Percentiles rank a stretch among this genome's conserved stretches.
These are phyloP conservation scores for Nannochloropsis granulata DNA, from an alignment of 108 stramenopile species.

Conservation along the genomic window DNA sequence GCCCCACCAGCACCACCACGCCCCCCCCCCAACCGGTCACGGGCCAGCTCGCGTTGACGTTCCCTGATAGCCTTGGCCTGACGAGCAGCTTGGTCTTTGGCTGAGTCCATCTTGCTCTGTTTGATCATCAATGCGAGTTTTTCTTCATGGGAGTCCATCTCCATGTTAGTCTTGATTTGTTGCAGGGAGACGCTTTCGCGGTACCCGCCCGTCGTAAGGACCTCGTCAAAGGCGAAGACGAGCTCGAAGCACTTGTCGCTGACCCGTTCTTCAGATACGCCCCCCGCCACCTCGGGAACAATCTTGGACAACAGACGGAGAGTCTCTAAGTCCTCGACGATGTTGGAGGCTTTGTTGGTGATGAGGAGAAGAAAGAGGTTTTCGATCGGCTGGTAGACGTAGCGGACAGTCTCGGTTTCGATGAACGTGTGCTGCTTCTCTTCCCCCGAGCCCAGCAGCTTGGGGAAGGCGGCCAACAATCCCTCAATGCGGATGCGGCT, in stretches of 20 bases:
- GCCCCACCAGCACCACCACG: conserved; percentile 12
- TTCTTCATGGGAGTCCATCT: conserved; percentile 98
- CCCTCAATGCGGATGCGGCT: conserved; percentile 82
- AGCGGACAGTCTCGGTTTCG: conserved; percentile 92
- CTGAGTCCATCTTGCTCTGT: conserved; percentile 27
- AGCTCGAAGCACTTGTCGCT: conserved; percentile 82
- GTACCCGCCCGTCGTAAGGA: conserved; percentile 88
- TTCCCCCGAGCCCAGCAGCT: conserved; percentile 75
- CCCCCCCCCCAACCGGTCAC: not conserved
- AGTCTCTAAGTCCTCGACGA: conserved; percentile 88
- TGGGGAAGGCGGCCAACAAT: conserved; percentile 97
- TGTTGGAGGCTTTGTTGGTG: conserved; percentile 76
- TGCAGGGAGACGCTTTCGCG: conserved; percentile 77
- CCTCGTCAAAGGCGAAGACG: conserved; percentile 99
- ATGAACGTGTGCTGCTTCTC: conserved; percentile 85
- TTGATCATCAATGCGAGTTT: conserved; percentile 73
- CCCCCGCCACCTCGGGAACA: conserved; percentile 87
- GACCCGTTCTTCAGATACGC: conserved; percentile 72
- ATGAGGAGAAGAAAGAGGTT: conserved; percentile 85
- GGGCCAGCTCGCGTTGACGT: conserved; percentile 24
- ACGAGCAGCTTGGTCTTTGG: conserved; percentile 55
- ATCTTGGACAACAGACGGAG: conserved; percentile 90
- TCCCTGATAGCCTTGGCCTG: conserved; percentile 65
- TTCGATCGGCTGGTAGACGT: conserved; percentile 96
- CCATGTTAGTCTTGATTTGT: conserved; percentile 59